phyloP scores from a whole-genome alignment of 352 stramenopile species.

The Phytophthora hibernalis region DNA sequence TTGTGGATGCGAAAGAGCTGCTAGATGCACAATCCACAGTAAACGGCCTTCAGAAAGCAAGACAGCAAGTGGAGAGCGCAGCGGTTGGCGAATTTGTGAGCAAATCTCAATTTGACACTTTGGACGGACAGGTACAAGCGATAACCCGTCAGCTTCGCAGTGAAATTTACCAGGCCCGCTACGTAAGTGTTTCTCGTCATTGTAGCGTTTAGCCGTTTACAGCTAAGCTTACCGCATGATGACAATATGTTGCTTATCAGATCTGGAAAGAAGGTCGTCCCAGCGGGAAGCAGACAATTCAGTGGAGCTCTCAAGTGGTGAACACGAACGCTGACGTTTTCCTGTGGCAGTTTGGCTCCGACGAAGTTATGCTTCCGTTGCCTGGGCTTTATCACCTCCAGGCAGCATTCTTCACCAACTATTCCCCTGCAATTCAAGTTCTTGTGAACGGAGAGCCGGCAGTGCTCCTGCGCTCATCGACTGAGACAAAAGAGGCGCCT shows the following conservation, averaged over 20 bases:
- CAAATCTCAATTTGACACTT: conserved; percentile 35
- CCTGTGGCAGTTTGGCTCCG: conserved; percentile 59
- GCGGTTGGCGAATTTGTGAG: conserved; percentile 38
- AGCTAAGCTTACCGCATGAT: not conserved
- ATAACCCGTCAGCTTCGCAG: conserved; percentile 67
- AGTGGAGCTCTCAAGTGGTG: conserved; percentile 70
- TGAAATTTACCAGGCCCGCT: conserved; percentile 79
- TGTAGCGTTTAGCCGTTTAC: not conserved
- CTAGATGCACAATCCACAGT: conserved; percentile 42
- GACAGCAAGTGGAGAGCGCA: conserved; percentile 37
- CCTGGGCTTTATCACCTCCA: conserved; percentile 75
- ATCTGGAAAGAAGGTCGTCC: conserved; percentile 76
- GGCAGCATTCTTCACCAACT: conserved; percentile 73
- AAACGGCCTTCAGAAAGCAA: conserved; percentile 26
- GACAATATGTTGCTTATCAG: conserved; percentile 31
- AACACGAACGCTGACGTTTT: conserved; percentile 79
- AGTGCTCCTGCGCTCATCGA: conserved; percentile 23
- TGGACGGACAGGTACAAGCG: conserved; percentile 48
- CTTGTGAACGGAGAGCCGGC: conserved; percentile 67
- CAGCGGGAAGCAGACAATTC: conserved; percentile 61
- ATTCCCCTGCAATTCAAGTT: conserved; percentile 28
- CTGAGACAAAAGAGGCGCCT: conserved; percentile 3
- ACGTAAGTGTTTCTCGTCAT: conserved; percentile 45
- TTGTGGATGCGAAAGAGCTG: conserved; percentile 41
- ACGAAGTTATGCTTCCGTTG: conserved; percentile 57